Evolutionary conservation across 2,329 filamentous ascomycete genomes (phyloP).

Genomic region (Xylariales sp.): DNA sequence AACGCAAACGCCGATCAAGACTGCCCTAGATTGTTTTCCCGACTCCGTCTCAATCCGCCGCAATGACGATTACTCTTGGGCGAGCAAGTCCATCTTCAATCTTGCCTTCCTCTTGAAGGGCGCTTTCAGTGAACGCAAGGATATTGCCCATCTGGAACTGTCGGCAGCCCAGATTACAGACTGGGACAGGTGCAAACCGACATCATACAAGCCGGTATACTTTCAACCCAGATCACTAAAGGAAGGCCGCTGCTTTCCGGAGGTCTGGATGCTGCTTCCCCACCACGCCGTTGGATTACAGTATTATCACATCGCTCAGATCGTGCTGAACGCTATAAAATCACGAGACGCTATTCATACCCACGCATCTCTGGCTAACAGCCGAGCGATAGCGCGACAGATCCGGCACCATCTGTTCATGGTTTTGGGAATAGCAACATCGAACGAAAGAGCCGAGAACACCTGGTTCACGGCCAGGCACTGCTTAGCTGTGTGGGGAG

Average conservation of each 20-base stretch:
- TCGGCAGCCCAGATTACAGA: conserved; percentile 1
- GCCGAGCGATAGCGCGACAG: background rate
- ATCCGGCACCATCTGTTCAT: conserved; percentile 4
- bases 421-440: conserved; percentile 1
- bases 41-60: conserved; percentile 1
- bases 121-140: conserved; percentile 1
- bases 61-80: conserved; percentile 3
- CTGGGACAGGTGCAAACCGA: conserved; percentile 1
- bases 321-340: background rate
- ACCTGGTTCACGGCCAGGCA: conserved; percentile 4
- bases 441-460: conserved; percentile 1
- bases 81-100: conserved; percentile 3
- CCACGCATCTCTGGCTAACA: background rate
- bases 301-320: conserved; percentile 4
- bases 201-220: background rate
- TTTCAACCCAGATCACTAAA: background rate
- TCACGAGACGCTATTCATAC: conserved; percentile 1
- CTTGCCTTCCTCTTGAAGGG: conserved; percentile 1
- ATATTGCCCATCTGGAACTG: background rate
- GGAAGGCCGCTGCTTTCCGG: conserved; percentile 1
- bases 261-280: conserved; percentile 1
- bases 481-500: conserved; percentile 1
- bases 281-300: conserved; percentile 3
- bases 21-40: background rate
- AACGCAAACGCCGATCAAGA: conserved; percentile 2